Evolutionary conservation across 352 stramenopile genomes (phyloP), one percentile per base, ranked within the genome.

Genomic region (Globisporangium echinulatum): DNA sequence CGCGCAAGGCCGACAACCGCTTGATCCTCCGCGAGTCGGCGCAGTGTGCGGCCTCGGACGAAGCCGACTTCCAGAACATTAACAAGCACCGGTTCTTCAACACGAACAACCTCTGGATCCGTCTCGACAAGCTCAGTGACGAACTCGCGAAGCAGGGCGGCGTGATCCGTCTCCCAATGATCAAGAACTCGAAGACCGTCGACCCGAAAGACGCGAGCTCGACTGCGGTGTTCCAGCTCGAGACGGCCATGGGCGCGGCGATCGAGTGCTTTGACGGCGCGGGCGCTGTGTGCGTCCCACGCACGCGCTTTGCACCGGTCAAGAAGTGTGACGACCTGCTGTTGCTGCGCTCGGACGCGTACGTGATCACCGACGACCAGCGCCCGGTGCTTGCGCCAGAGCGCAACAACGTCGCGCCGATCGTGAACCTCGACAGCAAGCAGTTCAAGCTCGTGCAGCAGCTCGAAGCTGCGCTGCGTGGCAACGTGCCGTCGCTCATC

Each of bases 381-480:
- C 92, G 92, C 53, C 94, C 96, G 13, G 80, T 99, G 40, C 81
- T 99, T 52, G 97, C 97, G 51, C 95, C 96, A n/a, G 82, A 96
- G 67, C 96, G 94, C 67, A 88, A 97, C 59, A 90, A 89, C 43
- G 77, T 89, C n/a, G 96, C 96, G n/a, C 96, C 97, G 33, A 88
- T 98, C 37, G 93, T 99, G 46, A 70, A 74, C 13, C 79, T 99
- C 36, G 97, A 99, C 70, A 87, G 82, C 53, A 99, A 99, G 79
- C 96, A 98, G 58, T 99, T 98, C 82, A 99, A 99, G 79, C 73
- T 99, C 36, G 97, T 99, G 61, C 92, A 97, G 72, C 88, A 98
- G 61, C 83, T 99, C 3, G 97, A 99, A 72, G 94, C 90, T 36
- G 84, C 95, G 17, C 95, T 97, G 38, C 74, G 75, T 49, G 82